Percentiles rank a stretch among this genome's conserved stretches.
Conservation (phyloP, 352 stramenopile genomes). For the Pythium chondricola region DNA sequence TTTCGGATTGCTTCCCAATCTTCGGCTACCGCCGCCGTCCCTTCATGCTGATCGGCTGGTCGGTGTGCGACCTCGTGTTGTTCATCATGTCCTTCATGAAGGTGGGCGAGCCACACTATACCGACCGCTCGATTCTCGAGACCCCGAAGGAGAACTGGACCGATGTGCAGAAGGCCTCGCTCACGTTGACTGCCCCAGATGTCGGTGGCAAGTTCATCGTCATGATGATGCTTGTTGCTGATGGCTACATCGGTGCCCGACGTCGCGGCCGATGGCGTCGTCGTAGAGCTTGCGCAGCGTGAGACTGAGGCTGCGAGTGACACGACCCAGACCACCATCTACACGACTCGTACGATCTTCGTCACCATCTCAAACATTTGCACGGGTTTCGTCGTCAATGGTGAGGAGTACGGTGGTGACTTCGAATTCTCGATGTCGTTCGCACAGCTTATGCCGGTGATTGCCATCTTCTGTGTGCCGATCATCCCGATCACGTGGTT, state of each 20-base stretch:
- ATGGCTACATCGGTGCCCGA: slow-evolving; percentile 48
- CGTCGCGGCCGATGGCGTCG: slow-evolving; percentile 40
- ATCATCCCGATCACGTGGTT: slow-evolving; percentile 43
- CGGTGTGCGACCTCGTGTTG: slow-evolving; percentile 31
- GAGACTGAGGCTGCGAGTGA: slow-evolving; percentile 42
- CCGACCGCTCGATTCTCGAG: slow-evolving; percentile 20
- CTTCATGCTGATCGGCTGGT: slow-evolving; percentile 51
- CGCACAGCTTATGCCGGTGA: slow-evolving; percentile 34
- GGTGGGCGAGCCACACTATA: slow-evolving; percentile 46
- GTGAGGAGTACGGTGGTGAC: slow-evolving; percentile 35
- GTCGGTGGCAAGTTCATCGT: slow-evolving; percentile 41
- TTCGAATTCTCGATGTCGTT: slow-evolving; percentile 50
- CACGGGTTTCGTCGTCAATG: slow-evolving; percentile 46
- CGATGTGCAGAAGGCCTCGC: slow-evolving; percentile 16
- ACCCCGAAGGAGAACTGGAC: slow-evolving; percentile 22
- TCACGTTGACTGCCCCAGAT: slow-evolving; percentile 29
- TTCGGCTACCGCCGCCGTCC: slow-evolving; percentile 46
- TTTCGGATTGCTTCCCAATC: slow-evolving; percentile 43
- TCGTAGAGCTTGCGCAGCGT: slow-evolving; percentile 53
- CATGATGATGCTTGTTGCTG: slow-evolving; percentile 45
- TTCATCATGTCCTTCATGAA: slow-evolving; percentile 38
- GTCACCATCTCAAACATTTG: slow-evolving; percentile 34
- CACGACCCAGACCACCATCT: slow-evolving; percentile 49
- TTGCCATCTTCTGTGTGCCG: slow-evolving; percentile 26
- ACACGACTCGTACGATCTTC: slow-evolving; percentile 37